phyloP scores from a whole-genome alignment of 2,329 filamentous ascomycete species.

The Aspergillus uvarum region DNA sequence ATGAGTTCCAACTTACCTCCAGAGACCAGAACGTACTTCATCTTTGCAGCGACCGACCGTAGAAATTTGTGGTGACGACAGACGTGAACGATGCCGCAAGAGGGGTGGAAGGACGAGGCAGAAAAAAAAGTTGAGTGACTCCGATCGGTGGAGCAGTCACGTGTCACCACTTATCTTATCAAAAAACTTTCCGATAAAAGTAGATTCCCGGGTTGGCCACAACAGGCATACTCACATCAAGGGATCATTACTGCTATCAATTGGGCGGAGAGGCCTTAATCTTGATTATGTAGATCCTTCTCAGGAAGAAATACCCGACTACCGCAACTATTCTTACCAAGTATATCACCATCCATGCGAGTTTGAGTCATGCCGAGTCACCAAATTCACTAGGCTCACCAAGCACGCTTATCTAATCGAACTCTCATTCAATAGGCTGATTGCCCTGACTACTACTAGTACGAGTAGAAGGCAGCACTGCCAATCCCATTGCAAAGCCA shows the following conservation, averaged over 20 bases:
- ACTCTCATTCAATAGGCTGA: background rate
- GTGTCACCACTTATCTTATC: conserved; percentile 1
- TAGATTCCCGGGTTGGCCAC: background rate
- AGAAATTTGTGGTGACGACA: background rate
- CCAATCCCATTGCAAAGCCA: background rate
- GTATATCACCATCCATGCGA: background rate
- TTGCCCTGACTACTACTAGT: background rate
- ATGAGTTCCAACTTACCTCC: conserved; percentile 59
- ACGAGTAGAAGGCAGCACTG: background rate
- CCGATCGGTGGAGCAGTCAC: conserved; percentile 1
- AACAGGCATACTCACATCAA: background rate
- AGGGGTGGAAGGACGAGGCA: background rate
- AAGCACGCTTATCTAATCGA: background rate
- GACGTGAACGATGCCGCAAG: background rate
- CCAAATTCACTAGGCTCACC: background rate
- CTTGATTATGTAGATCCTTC: too few species aligned
- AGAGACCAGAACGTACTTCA: conserved; percentile 81
- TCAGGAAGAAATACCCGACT: too few species aligned
- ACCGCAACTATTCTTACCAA: background rate
- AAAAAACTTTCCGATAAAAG: background rate
- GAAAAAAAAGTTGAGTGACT: conserved; percentile 2
- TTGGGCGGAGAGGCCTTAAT: too few species aligned
- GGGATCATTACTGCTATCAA: background rate
- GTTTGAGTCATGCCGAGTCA: background rate
- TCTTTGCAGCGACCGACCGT: conserved; percentile 44